Evolutionary conservation across 2,329 filamentous ascomycete species (phyloP).

Genomic region (Penicillium sp.): DNA sequence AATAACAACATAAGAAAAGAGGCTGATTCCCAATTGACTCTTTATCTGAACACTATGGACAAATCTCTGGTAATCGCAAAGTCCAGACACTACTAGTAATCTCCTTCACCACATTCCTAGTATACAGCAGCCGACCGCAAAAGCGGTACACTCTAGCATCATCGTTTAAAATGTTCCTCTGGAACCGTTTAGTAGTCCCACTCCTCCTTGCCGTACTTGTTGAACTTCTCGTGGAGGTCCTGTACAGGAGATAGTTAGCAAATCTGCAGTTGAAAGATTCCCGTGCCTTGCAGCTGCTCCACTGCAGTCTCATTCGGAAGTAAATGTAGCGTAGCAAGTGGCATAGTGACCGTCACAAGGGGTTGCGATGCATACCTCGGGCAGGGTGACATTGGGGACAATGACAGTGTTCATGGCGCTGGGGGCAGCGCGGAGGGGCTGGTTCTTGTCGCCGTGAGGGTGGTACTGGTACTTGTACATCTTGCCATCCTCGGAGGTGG

Average conservation of each 20-base stretch:
- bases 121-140: conserved; percentile 31
- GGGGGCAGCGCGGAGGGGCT: conserved; percentile 80
- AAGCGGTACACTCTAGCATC: conserved; percentile 13
- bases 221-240: conserved; percentile 94
- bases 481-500: conserved; percentile 62
- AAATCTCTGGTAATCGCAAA: conserved; percentile 28
- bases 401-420: conserved; percentile 94
- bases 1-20: conserved; percentile 19
- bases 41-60: conserved; percentile 36
- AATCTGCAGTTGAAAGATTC: neutral
- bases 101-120: conserved; percentile 29
- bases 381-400: conserved; percentile 87
- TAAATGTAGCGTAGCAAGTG: neutral
- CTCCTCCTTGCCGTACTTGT: conserved; percentile 99
- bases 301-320: neutral
- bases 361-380: conserved; percentile 62
- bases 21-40: conserved; percentile 31
- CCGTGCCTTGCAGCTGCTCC: neutral
- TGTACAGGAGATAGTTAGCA: conserved; percentile 36
- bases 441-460: conserved; percentile 76
- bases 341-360: neutral
- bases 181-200: conserved; percentile 47
- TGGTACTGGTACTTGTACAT: conserved; percentile 72
- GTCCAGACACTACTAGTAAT: conserved; percentile 22
- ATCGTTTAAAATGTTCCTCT: conserved; percentile 14